Conservation (phyloP, 2,329 filamentous ascomycete genomes). For the Monascus ruber region DNA sequence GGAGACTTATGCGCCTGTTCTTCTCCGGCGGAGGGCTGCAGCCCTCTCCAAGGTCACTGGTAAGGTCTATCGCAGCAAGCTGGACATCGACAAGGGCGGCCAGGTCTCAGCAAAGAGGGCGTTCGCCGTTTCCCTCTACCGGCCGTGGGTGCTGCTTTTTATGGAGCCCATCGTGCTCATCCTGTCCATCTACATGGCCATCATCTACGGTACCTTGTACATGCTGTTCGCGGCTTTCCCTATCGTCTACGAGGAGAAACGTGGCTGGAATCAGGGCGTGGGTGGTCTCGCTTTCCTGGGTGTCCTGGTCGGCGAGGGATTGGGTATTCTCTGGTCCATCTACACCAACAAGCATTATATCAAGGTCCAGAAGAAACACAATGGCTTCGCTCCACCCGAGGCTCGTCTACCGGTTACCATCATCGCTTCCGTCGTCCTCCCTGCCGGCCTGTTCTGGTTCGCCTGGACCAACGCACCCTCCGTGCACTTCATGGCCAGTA, state of each 20-base stretch:
- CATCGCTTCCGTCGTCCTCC: constrained; percentile 35
- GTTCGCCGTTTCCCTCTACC: constrained; percentile 31
- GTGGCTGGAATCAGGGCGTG: constrained; percentile 29
- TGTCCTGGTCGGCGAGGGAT: constrained; percentile 20
- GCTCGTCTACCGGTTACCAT: constrained; percentile 37
- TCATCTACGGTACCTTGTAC: constrained; percentile 35
- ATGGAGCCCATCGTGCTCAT: constrained; percentile 26
- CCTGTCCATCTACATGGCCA: constrained; percentile 25
- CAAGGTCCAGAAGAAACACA: neutral
- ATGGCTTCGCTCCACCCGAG: constrained; percentile 44
- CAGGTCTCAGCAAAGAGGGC: constrained; percentile 14
- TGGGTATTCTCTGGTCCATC: constrained; percentile 12
- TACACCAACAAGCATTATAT: neutral
- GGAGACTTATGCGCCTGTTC: too few relatives aligned
- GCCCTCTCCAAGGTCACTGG: constrained; percentile 10
- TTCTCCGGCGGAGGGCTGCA: too few relatives aligned
- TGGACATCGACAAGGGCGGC: constrained; percentile 23
- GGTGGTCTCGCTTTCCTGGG: constrained; percentile 33
- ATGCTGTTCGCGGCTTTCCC: constrained; percentile 36
- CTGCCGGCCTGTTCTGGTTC: constrained; percentile 44
- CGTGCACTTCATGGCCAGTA: constrained; percentile 16
- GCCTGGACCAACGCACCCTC: constrained; percentile 40
- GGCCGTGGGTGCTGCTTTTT: constrained; percentile 36
- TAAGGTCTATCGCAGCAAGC: constrained; percentile 28
- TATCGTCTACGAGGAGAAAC: constrained; percentile 30